Conservation (phyloP, 345 rosid species). For the Erucastrum elatum region DNA sequence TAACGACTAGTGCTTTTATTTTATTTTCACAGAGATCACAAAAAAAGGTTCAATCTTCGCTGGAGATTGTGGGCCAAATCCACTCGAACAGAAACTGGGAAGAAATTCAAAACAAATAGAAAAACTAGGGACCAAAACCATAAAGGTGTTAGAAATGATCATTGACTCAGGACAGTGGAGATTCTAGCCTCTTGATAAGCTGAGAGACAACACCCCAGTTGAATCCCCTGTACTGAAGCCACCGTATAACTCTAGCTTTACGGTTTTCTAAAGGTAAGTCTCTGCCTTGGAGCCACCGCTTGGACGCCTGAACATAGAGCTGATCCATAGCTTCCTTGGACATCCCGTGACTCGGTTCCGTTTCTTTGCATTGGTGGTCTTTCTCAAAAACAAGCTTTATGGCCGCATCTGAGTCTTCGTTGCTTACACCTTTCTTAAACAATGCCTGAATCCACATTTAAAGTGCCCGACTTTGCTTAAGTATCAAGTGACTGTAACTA, state of each 20-base stretch:
- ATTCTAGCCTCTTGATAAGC: constrained; percentile 64
- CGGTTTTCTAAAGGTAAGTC: constrained; percentile 65
- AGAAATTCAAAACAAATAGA: not conserved
- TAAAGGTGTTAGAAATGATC: not conserved
- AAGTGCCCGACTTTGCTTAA: not conserved
- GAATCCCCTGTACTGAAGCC: constrained; percentile 93
- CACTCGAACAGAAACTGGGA: not conserved
- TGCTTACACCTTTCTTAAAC: constrained; percentile 61
- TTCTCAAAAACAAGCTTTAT: constrained; percentile 67
- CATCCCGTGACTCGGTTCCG: constrained; percentile 52
- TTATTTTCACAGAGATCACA: too few species aligned
- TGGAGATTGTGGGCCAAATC: constrained; percentile 2
- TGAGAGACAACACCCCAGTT: constrained; percentile 64
- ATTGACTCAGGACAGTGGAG: constrained; percentile 19
- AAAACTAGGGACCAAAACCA: constrained; percentile 6
- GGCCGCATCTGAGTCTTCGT: constrained; percentile 60
- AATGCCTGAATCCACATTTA: constrained; percentile 51
- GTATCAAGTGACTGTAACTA: not conserved
- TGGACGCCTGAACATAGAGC: constrained; percentile 62
- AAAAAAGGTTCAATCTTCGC: not conserved
- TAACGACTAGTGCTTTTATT: too few species aligned
- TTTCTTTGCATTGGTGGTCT: constrained; percentile 29
- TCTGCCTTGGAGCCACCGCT: constrained; percentile 69
- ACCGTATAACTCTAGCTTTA: constrained; percentile 70
- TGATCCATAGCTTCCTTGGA: constrained; percentile 67